These are phyloP conservation scores for Hirsutella rhossiliensis DNA, from an alignment of 2,329 filamentous ascomycete species.

Conservation along the genomic window DNA sequence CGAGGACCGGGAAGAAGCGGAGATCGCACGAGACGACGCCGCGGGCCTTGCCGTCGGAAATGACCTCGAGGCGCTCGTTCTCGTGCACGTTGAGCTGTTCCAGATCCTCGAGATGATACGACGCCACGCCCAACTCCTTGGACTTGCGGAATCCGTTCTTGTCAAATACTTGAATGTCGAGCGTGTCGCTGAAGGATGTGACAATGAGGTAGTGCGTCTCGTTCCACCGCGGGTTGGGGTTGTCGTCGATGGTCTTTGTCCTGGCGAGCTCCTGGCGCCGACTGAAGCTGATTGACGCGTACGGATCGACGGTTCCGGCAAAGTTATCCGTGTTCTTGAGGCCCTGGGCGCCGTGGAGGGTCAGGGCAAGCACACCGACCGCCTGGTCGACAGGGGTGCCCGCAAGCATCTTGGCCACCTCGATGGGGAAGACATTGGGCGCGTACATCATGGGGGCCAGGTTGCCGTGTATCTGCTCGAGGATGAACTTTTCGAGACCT, in stretches of 20 bases:
- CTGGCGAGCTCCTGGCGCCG: conserved; percentile 68
- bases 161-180: conserved; percentile 79
- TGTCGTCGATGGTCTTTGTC: conserved; percentile 81
- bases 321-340: conserved; percentile 96
- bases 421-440: conserved; percentile 95
- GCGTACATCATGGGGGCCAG: conserved; percentile 96
- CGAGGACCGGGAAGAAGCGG: conserved; percentile 89
- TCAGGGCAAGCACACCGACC: conserved; percentile 85
- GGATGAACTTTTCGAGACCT: conserved; percentile 84
- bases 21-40: conserved; percentile 73
- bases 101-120: conserved; percentile 73
- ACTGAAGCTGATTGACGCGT: conserved; percentile 76
- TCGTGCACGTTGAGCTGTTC: conserved; percentile 69
- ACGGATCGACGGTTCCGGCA: conserved; percentile 82
- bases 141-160: conserved; percentile 96
- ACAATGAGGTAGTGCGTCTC: conserved; percentile 95
- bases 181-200: conserved; percentile 75
- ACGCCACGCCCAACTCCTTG: conserved; percentile 82
- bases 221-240: conserved; percentile 82
- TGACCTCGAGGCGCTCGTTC: conserved; percentile 74
- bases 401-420: conserved; percentile 95
- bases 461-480: conserved; percentile 91
- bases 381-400: conserved; percentile 91
- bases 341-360: conserved; percentile 79
- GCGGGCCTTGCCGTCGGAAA: conserved; percentile 71